These are phyloP conservation scores for Dioscorea dumetorum DNA, from an alignment of 106 monocot species.

Conservation along the genomic window DNA sequence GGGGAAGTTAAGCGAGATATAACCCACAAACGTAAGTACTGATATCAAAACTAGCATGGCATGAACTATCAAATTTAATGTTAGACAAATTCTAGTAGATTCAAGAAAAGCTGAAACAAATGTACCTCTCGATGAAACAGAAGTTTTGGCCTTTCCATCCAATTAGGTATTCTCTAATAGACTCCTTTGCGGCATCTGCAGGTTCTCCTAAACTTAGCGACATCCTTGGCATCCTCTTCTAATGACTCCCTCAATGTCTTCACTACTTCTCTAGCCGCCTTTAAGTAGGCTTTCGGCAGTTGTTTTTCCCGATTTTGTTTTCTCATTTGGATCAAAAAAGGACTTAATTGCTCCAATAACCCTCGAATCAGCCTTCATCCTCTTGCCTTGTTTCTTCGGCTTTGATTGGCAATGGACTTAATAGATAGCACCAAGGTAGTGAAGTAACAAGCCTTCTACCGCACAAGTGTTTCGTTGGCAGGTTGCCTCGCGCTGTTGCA, in stretches of 20 bases:
- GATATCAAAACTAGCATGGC: too few relatives aligned
- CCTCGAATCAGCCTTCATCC: conserved; percentile 26
- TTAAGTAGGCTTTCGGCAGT: conserved; percentile 83
- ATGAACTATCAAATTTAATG: too few relatives aligned
- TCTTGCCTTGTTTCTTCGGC: conserved; percentile 50
- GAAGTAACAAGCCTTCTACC: conserved; percentile 32
- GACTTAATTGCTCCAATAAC: conserved; percentile 60
- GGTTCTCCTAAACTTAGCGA: conserved; percentile 73
- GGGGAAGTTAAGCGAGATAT: too few relatives aligned
- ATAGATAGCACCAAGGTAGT: neutral
- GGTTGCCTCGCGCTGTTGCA: conserved; percentile 51
- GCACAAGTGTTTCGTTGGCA: conserved; percentile 7
- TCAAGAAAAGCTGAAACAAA: neutral
- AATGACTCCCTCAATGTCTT: conserved; percentile 80
- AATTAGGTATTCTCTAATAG: conserved; percentile 76
- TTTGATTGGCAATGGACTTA: conserved; percentile 19
- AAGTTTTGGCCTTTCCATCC: conserved; percentile 71
- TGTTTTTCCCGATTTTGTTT: conserved; percentile 82
- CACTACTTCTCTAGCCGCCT: conserved; percentile 81
- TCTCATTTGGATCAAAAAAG: conserved; percentile 80
- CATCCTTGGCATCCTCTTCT: conserved; percentile 61
- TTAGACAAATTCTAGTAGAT: too few relatives aligned
- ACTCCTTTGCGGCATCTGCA: conserved; percentile 93
- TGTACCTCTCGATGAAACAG: conserved; percentile 63
- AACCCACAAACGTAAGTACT: too few relatives aligned